A percentile compares a stretch with the other conserved stretches of the same genome.
These are phyloP conservation scores for Hepatocystis sp. DNA, from an alignment of 169 alveolate species.

Conservation along the genomic window DNA sequence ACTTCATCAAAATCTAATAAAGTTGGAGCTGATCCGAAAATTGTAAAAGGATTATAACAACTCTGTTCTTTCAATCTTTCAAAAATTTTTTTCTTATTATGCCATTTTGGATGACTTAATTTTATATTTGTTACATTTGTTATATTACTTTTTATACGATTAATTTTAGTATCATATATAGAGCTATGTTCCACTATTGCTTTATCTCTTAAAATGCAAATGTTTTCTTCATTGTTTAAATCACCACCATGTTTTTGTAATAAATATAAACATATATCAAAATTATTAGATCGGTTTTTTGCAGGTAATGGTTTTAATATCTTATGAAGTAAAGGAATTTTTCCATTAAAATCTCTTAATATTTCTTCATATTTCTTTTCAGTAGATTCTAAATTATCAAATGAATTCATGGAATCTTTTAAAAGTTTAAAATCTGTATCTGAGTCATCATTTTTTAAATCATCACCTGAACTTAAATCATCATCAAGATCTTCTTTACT, in stretches of 20 bases:
- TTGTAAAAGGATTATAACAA: slow-evolving; percentile 88
- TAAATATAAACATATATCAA: slow-evolving; percentile 75
- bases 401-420: slow-evolving; percentile 53
- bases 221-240: slow-evolving; percentile 76
- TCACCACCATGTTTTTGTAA: slow-evolving; percentile 79
- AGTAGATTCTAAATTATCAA: slow-evolving; percentile 76
- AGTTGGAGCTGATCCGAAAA: slow-evolving; percentile 89
- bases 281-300: slow-evolving; percentile 71
- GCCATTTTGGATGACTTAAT: slow-evolving; percentile 82
- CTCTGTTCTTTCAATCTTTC: slow-evolving; percentile 82
- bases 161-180: slow-evolving; percentile 60
- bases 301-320: slow-evolving; percentile 65
- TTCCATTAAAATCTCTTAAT: slow-evolving; percentile 71
- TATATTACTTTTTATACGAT: slow-evolving; percentile 74
- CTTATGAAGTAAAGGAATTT: slow-evolving; percentile 75
- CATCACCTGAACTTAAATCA: slow-evolving; percentile 49
- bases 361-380: slow-evolving; percentile 75
- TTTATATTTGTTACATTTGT: slow-evolving; percentile 76
- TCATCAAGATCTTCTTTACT: slow-evolving; percentile 66
- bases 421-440: slow-evolving; percentile 11
- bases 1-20: slow-evolving; percentile 83
- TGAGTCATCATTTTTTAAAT: slow-evolving; percentile 38
- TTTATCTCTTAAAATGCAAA: slow-evolving; percentile 78
- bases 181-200: slow-evolving; percentile 78
- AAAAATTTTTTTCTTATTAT: slow-evolving; percentile 78